These are phyloP conservation scores for Picochlorum sp. DNA, from an alignment of 139 green algal genomes.

Conservation along the genomic window DNA sequence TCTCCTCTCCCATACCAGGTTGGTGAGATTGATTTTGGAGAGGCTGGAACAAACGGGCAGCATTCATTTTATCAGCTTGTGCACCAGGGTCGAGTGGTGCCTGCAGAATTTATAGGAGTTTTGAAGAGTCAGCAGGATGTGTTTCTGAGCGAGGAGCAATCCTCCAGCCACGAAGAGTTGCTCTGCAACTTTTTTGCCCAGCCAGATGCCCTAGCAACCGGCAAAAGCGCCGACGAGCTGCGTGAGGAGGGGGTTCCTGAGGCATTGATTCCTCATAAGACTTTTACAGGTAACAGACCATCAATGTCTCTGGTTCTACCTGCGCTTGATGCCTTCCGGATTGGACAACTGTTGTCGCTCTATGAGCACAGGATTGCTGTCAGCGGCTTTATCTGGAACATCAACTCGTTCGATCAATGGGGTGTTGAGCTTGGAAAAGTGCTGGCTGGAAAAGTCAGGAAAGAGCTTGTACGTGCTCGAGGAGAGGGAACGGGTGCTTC, in stretches of 20 bases:
- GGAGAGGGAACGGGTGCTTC: not conserved
- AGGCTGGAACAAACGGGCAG: constrained; percentile 99
- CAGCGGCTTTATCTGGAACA: constrained; percentile 95
- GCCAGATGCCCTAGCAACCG: constrained; percentile 90
- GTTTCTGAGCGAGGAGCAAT: constrained; percentile 86
- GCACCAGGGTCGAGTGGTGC: constrained; percentile 78
- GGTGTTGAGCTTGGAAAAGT: constrained; percentile 98
- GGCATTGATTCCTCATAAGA: constrained; percentile 89
- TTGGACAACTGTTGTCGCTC: constrained; percentile 90
- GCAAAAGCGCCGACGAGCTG: constrained; percentile 83
- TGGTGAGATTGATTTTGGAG: constrained; percentile 97
- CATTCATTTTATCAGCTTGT: constrained; percentile 97
- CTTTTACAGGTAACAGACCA: constrained; percentile 86
- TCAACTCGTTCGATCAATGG: constrained; percentile 99
- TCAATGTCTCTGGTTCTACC: constrained; percentile 87
- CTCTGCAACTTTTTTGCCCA: constrained; percentile 99
- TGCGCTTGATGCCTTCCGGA: constrained; percentile 78
- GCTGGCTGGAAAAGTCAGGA: constrained; percentile 47
- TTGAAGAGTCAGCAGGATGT: constrained; percentile 88
- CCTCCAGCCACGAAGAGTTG: constrained; percentile 98
- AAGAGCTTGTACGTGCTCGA: constrained; percentile 15
- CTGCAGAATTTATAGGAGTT: constrained; percentile 97
- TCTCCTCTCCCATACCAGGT: constrained; percentile 72
- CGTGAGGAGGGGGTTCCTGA: constrained; percentile 70
- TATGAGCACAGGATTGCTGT: constrained; percentile 96